Evolutionary conservation across 129 eudicot genomes (phyloP).

Genomic region (Chrysanthemum seticuspe): DNA sequence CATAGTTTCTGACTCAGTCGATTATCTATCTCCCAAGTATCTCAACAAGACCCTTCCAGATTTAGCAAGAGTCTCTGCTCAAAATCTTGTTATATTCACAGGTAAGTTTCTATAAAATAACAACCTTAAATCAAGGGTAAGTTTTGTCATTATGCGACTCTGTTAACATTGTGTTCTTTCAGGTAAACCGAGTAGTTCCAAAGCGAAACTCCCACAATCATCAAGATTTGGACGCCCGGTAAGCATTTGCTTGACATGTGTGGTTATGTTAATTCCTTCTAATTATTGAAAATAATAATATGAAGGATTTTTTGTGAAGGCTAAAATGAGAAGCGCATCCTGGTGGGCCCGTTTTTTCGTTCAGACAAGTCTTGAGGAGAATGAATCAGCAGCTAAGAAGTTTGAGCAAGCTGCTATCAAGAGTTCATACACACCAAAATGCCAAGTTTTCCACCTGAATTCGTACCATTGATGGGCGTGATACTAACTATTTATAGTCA

Average conservation of each 20-base stretch:
- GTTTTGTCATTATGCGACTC: background rate
- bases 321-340: conserved; percentile 72
- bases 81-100: conserved; percentile 72
- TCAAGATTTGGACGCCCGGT: conserved; percentile 83
- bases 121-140: background rate
- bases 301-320: conserved; percentile 40
- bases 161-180: background rate
- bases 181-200: conserved; percentile 65
- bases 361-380: conserved; percentile 69
- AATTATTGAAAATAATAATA: conserved; percentile 17
- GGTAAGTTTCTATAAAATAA: conserved; percentile 41
- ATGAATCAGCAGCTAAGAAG: conserved; percentile 67
- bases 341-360: conserved; percentile 87
- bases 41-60: conserved; percentile 81
- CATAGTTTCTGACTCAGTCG: conserved; percentile 73
- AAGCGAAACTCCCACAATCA: conserved; percentile 59
- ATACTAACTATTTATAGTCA: conserved; percentile 18
- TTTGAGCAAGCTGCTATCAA: conserved; percentile 65
- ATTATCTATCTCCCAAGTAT: conserved; percentile 73
- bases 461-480: conserved; percentile 44
- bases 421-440: conserved; percentile 51
- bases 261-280: background rate
- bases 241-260: conserved; percentile 20
- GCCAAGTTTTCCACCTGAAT: conserved; percentile 81
- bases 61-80: conserved; percentile 72